Conservation (phyloP, 2,329 filamentous ascomycete genomes). For the Aspergillus felis region DNA sequence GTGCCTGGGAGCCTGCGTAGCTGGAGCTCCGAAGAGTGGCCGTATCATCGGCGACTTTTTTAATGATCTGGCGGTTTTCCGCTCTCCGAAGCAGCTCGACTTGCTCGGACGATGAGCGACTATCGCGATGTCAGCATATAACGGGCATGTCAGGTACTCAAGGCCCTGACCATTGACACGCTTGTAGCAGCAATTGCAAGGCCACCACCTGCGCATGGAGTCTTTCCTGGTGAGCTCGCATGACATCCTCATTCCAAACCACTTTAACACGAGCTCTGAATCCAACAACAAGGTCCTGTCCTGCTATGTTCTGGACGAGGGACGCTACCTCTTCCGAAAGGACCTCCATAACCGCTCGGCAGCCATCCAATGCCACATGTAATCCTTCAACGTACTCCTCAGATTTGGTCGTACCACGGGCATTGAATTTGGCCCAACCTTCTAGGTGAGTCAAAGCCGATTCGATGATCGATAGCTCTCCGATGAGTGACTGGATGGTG, state of each 20-base stretch:
- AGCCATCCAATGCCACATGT: conserved; percentile 33
- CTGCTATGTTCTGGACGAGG: conserved; percentile 22
- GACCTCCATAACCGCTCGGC: conserved; percentile 33
- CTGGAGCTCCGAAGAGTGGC: conserved; percentile 30
- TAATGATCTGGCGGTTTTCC: conserved; percentile 32
- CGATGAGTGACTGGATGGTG: conserved; percentile 35
- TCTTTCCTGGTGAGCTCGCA: conserved; percentile 33
- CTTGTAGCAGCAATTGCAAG: conserved; percentile 36
- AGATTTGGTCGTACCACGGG: conserved; percentile 20
- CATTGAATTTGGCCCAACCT: conserved; percentile 29
- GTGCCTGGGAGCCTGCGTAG: conserved; percentile 21
- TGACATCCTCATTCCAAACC: conserved; percentile 36
- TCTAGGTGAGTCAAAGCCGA: conserved; percentile 34
- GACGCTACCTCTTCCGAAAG: conserved; percentile 32
- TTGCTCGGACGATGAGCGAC: conserved; percentile 33
- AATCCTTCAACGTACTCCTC: conserved; percentile 27
- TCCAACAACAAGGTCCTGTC: conserved; percentile 16
- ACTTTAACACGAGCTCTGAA: conserved; percentile 26
- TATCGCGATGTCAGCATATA: conserved; percentile 8
- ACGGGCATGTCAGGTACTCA: neutral
- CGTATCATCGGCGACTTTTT: conserved; percentile 36
- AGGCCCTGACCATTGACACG: conserved; percentile 34
- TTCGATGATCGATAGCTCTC: conserved; percentile 34
- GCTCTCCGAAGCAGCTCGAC: conserved; percentile 29
- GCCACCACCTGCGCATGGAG: conserved; percentile 36